Conservation (phyloP, 257 asterid genomes). For the Nyctanthes arbortristis region DNA sequence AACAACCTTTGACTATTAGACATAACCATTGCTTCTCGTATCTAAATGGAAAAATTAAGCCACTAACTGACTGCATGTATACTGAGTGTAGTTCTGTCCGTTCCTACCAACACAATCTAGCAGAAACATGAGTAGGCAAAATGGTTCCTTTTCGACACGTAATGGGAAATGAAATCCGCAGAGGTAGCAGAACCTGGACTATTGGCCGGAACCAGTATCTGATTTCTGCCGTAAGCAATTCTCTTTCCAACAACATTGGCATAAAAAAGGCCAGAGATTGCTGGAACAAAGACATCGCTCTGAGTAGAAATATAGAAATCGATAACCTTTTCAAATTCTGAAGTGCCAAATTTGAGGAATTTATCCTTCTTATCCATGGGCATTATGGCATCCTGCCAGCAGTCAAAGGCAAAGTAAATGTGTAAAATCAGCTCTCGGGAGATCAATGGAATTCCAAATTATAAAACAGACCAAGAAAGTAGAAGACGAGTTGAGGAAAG, state of each 20-base stretch:
- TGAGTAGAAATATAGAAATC: conserved; percentile 46
- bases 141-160: too few relatives aligned
- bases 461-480: too few relatives aligned
- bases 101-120: conserved; percentile 45
- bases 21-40: neutral
- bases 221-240: conserved; percentile 66
- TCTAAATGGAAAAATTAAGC: neutral
- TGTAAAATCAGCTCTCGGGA: too few relatives aligned
- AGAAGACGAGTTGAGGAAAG: too few relatives aligned
- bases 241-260: too few relatives aligned
- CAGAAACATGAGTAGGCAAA: conserved; percentile 85
- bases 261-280: conserved; percentile 78
- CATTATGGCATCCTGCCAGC: too few relatives aligned
- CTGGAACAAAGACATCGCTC: conserved; percentile 57
- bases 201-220: conserved; percentile 70
- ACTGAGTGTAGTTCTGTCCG: neutral
- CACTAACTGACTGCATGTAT: neutral
- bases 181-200: conserved; percentile 57
- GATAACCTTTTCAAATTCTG: conserved; percentile 42
- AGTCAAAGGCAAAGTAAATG: too few relatives aligned
- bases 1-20: too few relatives aligned
- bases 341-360: conserved; percentile 41
- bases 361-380: conserved; percentile 48
- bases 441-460: too few relatives aligned
- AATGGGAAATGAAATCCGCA: conserved; percentile 60